phyloP scores from a whole-genome alignment of 208 protist species.

The Porcisia hertigi region DNA sequence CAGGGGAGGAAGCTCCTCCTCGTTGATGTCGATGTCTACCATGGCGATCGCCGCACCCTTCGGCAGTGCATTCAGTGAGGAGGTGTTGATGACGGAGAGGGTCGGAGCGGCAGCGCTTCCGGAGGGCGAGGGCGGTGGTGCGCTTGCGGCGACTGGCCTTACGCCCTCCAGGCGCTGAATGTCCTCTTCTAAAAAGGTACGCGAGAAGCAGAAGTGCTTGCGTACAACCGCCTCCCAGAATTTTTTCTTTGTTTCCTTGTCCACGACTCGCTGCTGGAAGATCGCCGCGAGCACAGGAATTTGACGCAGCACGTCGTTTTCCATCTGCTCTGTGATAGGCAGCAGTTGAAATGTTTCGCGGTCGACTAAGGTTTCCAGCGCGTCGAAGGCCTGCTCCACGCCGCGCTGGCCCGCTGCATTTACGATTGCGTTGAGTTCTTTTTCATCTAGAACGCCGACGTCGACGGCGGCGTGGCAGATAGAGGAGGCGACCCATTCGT shows the following conservation, averaged over 20 bases:
- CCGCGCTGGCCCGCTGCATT: conserved; percentile 63
- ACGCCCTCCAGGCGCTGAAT: conserved; percentile 42
- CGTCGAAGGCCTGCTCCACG: conserved; percentile 71
- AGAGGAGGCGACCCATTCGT: conserved; percentile 55
- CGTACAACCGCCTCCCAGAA: conserved; percentile 87
- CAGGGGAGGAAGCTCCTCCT: conserved; percentile 29
- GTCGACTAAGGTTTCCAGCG: conserved; percentile 78
- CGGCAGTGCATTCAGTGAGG: conserved; percentile 58
- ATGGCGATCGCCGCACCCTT: conserved; percentile 27
- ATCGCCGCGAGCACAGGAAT: conserved; percentile 74
- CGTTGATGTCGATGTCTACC: conserved; percentile 33
- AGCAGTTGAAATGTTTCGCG: conserved; percentile 59
- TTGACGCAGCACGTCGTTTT: conserved; percentile 81
- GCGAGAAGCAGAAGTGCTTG: conserved; percentile 87
- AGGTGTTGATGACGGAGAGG: conserved; percentile 54
- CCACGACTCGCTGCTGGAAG: conserved; percentile 57
- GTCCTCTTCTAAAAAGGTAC: conserved; percentile 82
- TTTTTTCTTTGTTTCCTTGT: conserved; percentile 50
- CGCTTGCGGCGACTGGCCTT: conserved; percentile 1
- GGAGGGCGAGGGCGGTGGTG: not conserved
- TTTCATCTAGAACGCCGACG: conserved; percentile 53
- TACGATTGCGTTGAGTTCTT: conserved; percentile 47
- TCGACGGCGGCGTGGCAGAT: conserved; percentile 77
- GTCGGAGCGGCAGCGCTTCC: not conserved
- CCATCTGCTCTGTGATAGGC: conserved; percentile 81